Evolutionary conservation across 441 rosid genomes (phyloP), one percentile per base, ranked within the genome.

Genomic region (Codiaeum variegatum): DNA sequence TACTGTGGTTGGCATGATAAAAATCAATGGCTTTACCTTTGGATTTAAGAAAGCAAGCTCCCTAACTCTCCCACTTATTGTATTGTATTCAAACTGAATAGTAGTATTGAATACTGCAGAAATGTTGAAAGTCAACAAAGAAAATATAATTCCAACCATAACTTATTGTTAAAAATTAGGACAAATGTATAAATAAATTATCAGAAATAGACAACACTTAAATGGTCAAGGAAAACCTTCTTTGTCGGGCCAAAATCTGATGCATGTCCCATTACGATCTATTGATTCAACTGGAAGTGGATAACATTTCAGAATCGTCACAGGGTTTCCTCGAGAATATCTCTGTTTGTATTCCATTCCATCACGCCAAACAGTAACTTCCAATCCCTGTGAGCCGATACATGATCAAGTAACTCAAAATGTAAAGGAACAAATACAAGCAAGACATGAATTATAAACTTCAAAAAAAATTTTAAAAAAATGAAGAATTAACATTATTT

Each of bases 21-120:
- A 46, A 76, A 76, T 28, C 38, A 54, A 55, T 19, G 31, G 67
- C 26, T 66, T 72, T 83, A 93, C 98, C 88, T 88, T 89, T 47
- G 99, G 98, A 82, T 96, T 96, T 58, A 96, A 82, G 70, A 96
- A 96, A 81, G 99, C 97, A 62, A 93, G 95, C 77, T 93, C 98
- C 80, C 98, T 87, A 74, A 93, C 88, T 72, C 99, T 84, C 73
- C 95, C 97, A 76, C 88, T 88, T 71, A 95, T 81, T 51, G 97
- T 91, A 81, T 81, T 85, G 86, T 91, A 86, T 74, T 95, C 98
- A 72, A 95, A 91, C 78, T 89, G 85, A 80, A 93, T 90, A 70
- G 83, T 90, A 51, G 97, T 87, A n/a, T 93, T 91, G 81, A 95
- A 95, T 65, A 95, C 98, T 93, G 88, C 80, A 64, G 63, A 62